Conservation (phyloP, 352 stramenopile species). For the Blastocystis sp. region DNA sequence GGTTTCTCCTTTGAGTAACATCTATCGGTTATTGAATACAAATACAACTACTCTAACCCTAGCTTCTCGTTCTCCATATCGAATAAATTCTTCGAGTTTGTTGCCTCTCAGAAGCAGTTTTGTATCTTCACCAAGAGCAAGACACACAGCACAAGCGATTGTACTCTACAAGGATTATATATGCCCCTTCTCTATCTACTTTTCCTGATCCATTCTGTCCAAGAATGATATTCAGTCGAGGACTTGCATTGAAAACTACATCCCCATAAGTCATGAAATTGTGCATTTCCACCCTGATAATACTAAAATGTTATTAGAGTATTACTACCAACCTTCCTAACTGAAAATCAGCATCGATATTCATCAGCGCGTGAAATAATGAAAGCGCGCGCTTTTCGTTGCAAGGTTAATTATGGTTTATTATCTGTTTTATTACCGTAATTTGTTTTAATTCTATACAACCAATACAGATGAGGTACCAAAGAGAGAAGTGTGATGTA, state of each 20-base stretch:
- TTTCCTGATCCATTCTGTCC: conserved; percentile 93
- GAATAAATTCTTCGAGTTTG: conserved; percentile 85
- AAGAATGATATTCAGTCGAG: conserved; percentile 93
- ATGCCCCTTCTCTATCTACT: conserved; percentile 71
- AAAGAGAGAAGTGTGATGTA: no score
- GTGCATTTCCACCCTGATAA: conserved; percentile 84
- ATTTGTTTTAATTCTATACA: no score
- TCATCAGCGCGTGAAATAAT: not conserved
- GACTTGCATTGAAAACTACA: conserved; percentile 83
- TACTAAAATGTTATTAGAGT: conserved; percentile 62
- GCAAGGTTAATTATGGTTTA: no score
- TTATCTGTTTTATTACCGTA: not conserved
- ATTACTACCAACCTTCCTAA: conserved; percentile 72
- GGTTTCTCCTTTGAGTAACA: conserved; percentile 7
- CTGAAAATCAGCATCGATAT: conserved; percentile 5
- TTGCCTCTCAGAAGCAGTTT: conserved; percentile 89
- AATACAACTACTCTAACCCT: not conserved
- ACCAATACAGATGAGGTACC: no score
- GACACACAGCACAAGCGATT: conserved; percentile 93
- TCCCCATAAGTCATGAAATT: conserved; percentile 89
- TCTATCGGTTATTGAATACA: not conserved
- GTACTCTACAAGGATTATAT: conserved; percentile 75
- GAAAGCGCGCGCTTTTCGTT: not conserved
- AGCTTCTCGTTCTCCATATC: conserved; percentile 55
- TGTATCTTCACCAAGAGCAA: conserved; percentile 89